These are phyloP conservation scores for Endocladia muricata DNA, from an alignment of 31 red algal species.

Conservation along the genomic window DNA sequence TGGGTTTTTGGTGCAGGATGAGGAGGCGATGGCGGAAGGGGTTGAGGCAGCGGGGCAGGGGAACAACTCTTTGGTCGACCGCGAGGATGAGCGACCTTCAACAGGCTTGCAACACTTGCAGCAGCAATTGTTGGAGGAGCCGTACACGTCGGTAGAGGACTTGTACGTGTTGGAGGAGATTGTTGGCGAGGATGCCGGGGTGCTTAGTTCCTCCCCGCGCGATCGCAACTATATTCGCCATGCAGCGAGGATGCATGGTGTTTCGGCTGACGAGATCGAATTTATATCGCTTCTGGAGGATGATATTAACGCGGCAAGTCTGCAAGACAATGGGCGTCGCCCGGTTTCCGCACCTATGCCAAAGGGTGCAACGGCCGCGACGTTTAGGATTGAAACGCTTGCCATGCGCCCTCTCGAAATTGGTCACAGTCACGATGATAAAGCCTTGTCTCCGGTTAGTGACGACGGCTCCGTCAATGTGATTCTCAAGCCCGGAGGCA, in stretches of 20 bases:
- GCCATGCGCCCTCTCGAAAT: neutral
- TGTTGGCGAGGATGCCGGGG: constrained; percentile 31
- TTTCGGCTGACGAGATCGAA: constrained; percentile 25
- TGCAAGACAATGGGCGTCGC: neutral
- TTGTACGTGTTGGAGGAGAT: constrained; percentile 39
- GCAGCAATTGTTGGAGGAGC: constrained; percentile 34
- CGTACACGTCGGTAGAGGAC: constrained; percentile 47
- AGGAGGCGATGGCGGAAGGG: neutral
- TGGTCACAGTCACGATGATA: too few relatives aligned
- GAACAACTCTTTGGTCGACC: neutral
- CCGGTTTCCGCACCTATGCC: neutral
- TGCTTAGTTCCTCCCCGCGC: constrained; percentile 22
- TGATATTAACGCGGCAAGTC: neutral
- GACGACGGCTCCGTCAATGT: neutral
- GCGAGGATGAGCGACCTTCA: neutral
- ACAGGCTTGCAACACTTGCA: constrained; percentile 30
- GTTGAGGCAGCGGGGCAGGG: neutral
- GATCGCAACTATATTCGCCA: constrained; percentile 12
- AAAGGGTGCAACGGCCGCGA: neutral
- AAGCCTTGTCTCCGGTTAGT: too few relatives aligned
- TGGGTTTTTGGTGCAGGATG: constrained; percentile 57
- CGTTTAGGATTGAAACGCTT: neutral
- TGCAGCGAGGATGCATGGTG: constrained; percentile 15
- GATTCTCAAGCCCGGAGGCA: neutral
- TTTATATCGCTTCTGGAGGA: constrained; percentile 13